These are phyloP conservation scores for Parietichytrium sp. DNA, from an alignment of 108 stramenopile species.

Conservation along the genomic window DNA sequence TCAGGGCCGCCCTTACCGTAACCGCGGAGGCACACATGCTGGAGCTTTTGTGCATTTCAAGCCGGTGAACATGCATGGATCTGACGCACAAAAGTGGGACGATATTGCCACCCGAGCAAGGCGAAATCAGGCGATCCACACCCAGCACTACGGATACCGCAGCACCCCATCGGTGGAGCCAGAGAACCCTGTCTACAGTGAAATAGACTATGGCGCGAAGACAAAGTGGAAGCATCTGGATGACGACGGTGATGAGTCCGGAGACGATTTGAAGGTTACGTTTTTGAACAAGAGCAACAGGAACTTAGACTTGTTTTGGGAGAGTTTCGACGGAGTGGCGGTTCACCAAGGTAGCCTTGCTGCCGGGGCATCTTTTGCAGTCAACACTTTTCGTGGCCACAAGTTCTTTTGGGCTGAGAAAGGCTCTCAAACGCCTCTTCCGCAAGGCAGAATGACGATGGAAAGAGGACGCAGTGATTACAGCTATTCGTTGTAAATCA, in stretches of 20 bases:
- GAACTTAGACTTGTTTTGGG: constrained; percentile 2
- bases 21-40: constrained; percentile 19
- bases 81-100: neutral
- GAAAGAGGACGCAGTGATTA: neutral
- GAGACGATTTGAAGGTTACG: neutral
- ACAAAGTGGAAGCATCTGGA: neutral
- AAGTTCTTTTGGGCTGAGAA: constrained; percentile 21
- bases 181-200: neutral
- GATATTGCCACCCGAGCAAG: constrained; percentile 8
- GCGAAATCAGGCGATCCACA: neutral
- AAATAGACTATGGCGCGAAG: neutral
- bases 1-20: constrained; percentile 12
- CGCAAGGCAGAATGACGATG: neutral
- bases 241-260: neutral
- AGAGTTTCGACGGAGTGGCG: neutral
- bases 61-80: constrained; percentile 14
- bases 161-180: constrained; percentile 4
- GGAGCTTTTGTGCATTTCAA: constrained; percentile 33
- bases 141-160: neutral
- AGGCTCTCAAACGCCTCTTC: neutral
- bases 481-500: no score
- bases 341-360: constrained; percentile 8
- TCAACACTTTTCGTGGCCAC: constrained; percentile 18
- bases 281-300: constrained; percentile 7
- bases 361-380: neutral